phyloP scores from a whole-genome alignment of 2,329 filamentous ascomycete genomes.

The Penicillium freii region DNA sequence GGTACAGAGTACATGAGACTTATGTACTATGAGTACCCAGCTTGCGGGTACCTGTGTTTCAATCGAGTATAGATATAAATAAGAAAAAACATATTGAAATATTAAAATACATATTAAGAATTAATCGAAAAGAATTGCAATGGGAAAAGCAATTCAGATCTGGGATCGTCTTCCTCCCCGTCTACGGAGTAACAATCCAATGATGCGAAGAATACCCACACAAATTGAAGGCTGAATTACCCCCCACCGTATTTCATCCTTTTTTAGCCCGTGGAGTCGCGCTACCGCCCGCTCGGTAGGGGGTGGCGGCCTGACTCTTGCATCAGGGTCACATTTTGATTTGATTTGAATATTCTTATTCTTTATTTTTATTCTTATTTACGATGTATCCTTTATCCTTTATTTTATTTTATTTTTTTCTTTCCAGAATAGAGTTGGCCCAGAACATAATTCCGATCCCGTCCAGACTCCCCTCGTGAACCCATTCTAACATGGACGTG shows the following conservation, averaged over 20 bases:
- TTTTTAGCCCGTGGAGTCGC: conserved; percentile 19
- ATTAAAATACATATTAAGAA: neutral
- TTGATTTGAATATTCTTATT: conserved; percentile 8
- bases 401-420: neutral
- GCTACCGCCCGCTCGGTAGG: conserved; percentile 30
- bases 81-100: neutral
- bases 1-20: conserved; percentile 14
- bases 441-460: neutral
- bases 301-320: conserved; percentile 30
- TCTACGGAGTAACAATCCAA: neutral
- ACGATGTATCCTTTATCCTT: neutral
- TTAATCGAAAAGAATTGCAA: neutral
- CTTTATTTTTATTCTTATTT: conserved; percentile 5
- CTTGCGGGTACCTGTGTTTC: neutral
- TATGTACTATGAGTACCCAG: neutral
- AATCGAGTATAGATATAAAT: neutral
- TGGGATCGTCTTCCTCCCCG: conserved; percentile 4
- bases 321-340: conserved; percentile 10
- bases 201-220: conserved; percentile 4
- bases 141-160: conserved; percentile 9
- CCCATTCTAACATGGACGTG: neutral
- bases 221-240: conserved; percentile 10
- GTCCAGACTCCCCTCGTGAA: neutral
- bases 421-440: conserved; percentile 5
- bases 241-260: conserved; percentile 9